phyloP scores from a whole-genome alignment of 1,139 yeast genomes.

The Geotrichum bryndzae region DNA sequence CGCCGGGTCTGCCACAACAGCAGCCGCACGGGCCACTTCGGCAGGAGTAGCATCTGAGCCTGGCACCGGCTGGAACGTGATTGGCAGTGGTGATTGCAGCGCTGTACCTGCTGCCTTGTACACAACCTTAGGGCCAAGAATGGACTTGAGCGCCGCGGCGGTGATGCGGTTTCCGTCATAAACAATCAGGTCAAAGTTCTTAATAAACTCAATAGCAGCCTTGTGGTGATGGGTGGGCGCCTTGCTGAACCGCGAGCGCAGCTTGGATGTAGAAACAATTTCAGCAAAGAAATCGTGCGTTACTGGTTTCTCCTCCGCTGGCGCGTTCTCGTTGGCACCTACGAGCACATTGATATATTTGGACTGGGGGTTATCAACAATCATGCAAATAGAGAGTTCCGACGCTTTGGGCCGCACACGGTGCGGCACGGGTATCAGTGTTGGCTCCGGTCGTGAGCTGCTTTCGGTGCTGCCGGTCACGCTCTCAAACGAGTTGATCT shows the following conservation, averaged over 20 bases:
- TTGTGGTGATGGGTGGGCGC: conserved; percentile 14
- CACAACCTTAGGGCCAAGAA: conserved; percentile 25
- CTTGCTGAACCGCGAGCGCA: conserved; percentile 22
- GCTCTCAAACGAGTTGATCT: conserved; percentile 11
- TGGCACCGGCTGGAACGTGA: conserved; percentile 18
- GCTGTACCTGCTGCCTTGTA: conserved; percentile 23
- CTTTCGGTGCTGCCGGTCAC: background rate
- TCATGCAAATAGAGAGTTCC: conserved; percentile 24
- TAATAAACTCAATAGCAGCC: conserved; percentile 18
- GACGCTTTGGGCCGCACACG: conserved; percentile 20
- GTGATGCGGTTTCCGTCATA: conserved; percentile 24
- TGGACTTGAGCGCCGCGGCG: conserved; percentile 22
- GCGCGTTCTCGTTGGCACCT: conserved; percentile 19
- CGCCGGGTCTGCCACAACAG: conserved; percentile 22
- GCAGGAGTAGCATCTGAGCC: conserved; percentile 19
- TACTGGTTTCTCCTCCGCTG: background rate
- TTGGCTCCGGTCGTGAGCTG: background rate
- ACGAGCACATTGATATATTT: conserved; percentile 22
- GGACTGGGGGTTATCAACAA: conserved; percentile 28
- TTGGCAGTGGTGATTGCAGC: conserved; percentile 27
- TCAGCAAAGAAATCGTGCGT: conserved; percentile 27
- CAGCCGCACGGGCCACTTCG: conserved; percentile 14
- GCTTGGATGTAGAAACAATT: conserved; percentile 25
- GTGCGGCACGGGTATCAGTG: conserved; percentile 26
- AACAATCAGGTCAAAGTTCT: conserved; percentile 25